Evolutionary conservation across 2,329 filamentous ascomycete genomes (phyloP), one percentile per base, ranked within the genome.

Genomic region (Penicillium olsonii): DNA sequence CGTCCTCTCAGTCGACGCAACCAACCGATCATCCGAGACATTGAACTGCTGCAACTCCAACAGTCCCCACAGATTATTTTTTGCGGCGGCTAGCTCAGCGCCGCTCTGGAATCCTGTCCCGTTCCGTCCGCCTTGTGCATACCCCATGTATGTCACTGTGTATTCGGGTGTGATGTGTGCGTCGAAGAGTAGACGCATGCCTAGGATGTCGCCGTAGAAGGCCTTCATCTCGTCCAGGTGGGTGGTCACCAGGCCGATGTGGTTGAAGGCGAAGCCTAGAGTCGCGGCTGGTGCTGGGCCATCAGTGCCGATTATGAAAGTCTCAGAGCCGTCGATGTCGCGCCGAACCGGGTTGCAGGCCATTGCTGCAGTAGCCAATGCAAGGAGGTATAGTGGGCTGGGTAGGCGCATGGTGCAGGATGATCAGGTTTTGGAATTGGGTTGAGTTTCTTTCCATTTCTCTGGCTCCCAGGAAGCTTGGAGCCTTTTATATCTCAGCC

Each of bases 71-170:
- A 52, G 29, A 14, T 52, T 48, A 26, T 52, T 52, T 62, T 73
- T 72, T 34, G 70, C 59, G 7, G 62, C 56, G 17, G 53, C 42
- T 37, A 72, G 54, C 52, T 72, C 68, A 5, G 44, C 56, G 15
- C 62, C 60, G 2, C 66, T 70, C 55, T 72, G 69, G 46, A 64
- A 72, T 10, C 66, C 70, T 4, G 65, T 69, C 18, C 71, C 71
- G 52, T 71, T 73, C 37, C 61, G 60, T n/a, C 71, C 69, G 43
- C 68, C 71, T 34, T 68, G 65, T 22, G 62, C 56, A 48, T 72
- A 66, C 33, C 61, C 67, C 57, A 73, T 60, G 55, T 73, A 73
- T 35, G 64, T 66, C 50, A 72, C 57, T 19, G 61, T 62, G 42
- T 62, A 67, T 27, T 62, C 53, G 10, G 59, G 48, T 6, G 64